Conservation (phyloP, 352 stramenopile genomes). For the Blastocystis sp. region DNA sequence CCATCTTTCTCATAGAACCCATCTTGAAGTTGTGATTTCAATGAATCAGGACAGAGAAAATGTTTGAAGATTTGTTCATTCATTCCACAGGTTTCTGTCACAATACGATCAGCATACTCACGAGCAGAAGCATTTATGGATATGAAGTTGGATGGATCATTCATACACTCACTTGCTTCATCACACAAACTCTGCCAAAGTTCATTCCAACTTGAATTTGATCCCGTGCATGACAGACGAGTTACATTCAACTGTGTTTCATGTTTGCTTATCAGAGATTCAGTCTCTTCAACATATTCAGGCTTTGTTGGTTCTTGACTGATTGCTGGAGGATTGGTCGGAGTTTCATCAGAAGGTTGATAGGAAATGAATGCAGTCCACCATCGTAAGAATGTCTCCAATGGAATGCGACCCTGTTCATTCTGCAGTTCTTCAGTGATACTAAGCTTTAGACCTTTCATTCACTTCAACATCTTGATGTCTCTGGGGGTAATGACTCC, state of each 20-base stretch:
- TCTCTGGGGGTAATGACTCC: neutral
- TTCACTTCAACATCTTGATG: neutral
- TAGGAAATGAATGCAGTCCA: slow-evolving; percentile 15
- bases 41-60: slow-evolving; percentile 14
- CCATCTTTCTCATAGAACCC: slow-evolving; percentile 28
- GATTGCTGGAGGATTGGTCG: neutral
- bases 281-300: neutral
- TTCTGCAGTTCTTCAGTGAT: slow-evolving; percentile 37
- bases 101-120: neutral
- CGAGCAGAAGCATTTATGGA: neutral
- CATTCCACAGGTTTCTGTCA: neutral
- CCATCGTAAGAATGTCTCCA: neutral
- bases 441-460: neutral
- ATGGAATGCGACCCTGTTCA: neutral
- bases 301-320: neutral
- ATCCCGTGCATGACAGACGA: neutral
- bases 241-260: neutral
- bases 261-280: neutral
- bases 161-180: neutral
- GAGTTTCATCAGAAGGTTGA: neutral
- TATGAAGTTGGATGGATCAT: neutral
- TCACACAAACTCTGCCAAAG: slow-evolving; percentile 43
- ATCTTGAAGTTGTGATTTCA: neutral
- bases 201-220: neutral
- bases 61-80: slow-evolving; percentile 13